Conservation (phyloP, 108 stramenopile species). For the Mayamaea pseudoterrestris region DNA sequence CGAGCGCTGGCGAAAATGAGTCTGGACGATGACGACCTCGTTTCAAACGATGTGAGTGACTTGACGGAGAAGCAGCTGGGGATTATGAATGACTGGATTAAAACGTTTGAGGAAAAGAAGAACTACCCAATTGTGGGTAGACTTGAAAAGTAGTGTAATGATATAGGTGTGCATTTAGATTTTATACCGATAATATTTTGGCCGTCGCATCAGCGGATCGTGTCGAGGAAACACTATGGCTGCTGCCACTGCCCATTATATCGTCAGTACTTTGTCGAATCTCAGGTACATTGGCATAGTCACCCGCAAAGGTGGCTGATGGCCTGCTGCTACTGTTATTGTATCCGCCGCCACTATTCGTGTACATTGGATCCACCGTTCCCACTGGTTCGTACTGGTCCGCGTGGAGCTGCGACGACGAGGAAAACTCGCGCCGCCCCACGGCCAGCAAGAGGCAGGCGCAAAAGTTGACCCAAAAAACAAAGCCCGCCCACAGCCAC, state of each 20-base stretch:
- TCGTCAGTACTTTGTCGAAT: conserved; percentile 6
- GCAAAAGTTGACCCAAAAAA: conserved; percentile 23
- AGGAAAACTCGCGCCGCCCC: conserved; percentile 14
- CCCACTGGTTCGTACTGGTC: background rate
- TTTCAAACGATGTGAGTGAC: conserved; percentile 54
- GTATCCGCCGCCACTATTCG: too few relatives aligned
- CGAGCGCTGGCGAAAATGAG: conserved; percentile 95
- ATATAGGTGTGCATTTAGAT: too few relatives aligned
- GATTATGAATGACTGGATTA: conserved; percentile 88
- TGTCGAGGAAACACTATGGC: too few relatives aligned
- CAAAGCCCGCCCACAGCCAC: conserved; percentile 27
- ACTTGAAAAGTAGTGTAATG: conserved; percentile 29
- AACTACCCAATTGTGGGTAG: conserved; percentile 89
- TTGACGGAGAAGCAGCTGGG: conserved; percentile 74
- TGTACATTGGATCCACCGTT: too few relatives aligned
- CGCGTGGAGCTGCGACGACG: too few relatives aligned
- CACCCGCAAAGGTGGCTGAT: conserved; percentile 4
- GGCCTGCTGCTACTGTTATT: too few relatives aligned
- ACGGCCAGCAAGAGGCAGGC: conserved; percentile 9
- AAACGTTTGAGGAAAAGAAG: conserved; percentile 82
- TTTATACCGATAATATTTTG: too few relatives aligned
- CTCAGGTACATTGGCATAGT: conserved; percentile 6
- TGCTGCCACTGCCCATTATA: too few relatives aligned
- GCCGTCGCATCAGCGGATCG: too few relatives aligned
- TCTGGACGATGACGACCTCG: conserved; percentile 80